Conservation (phyloP, 1,139 yeast species). For the Sugiyamaella grinbergsii region DNA sequence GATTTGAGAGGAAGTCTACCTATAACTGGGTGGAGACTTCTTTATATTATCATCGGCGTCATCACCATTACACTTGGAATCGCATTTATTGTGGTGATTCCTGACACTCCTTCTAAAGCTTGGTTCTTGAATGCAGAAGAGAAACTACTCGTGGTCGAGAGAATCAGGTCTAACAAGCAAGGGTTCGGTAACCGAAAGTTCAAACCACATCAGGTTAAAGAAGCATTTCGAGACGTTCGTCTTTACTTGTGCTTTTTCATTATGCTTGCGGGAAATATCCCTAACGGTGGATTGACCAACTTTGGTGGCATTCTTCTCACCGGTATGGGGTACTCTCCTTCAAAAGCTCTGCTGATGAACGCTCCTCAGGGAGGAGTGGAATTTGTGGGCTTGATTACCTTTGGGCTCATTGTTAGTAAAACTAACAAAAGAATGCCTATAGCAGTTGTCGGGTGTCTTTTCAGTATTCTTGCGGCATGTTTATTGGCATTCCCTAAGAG, state of each 20-base stretch:
- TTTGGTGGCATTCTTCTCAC: slow-evolving; percentile 37
- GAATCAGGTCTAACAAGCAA: slow-evolving; percentile 51
- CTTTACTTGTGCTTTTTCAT: no score
- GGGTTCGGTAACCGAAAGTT: slow-evolving; percentile 57
- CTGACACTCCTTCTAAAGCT: slow-evolving; percentile 59
- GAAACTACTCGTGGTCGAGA: slow-evolving; percentile 53
- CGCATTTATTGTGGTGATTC: slow-evolving; percentile 49
- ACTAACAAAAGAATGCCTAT: no score
- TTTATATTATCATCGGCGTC: slow-evolving; percentile 42
- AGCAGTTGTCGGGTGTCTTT: no score
- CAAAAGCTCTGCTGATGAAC: slow-evolving; percentile 32
- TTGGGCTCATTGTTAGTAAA: slow-evolving; percentile 29
- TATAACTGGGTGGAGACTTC: slow-evolving; percentile 58
- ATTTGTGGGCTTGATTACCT: slow-evolving; percentile 27
- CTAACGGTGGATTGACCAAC: slow-evolving; percentile 51
- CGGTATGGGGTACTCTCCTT: slow-evolving; percentile 36
- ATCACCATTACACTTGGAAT: slow-evolving; percentile 50
- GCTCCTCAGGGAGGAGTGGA: slow-evolving; percentile 36
- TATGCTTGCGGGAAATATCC: no score
- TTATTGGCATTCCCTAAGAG: slow-evolving; percentile 32
- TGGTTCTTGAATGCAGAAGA: slow-evolving; percentile 56
- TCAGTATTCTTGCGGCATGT: slow-evolving; percentile 45
- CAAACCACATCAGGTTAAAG: slow-evolving; percentile 50
- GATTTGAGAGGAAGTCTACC: no score
- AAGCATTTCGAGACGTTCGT: slow-evolving; percentile 45